Conservation (phyloP, 2,329 filamentous ascomycete species). For the Fusarium nurragi region DNA sequence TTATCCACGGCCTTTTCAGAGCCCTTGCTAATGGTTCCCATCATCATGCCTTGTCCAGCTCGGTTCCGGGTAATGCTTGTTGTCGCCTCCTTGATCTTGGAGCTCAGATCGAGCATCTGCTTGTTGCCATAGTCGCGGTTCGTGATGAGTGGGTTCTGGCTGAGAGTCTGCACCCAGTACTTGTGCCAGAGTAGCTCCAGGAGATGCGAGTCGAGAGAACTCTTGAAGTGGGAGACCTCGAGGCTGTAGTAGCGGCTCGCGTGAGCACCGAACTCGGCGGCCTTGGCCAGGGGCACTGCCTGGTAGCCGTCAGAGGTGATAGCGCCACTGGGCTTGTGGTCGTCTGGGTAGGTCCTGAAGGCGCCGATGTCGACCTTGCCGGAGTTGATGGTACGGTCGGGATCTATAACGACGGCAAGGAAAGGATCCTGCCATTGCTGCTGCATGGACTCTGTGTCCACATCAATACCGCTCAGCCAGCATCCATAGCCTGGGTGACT, state of each 20-base stretch:
- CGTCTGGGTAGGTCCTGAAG: slow-evolving; percentile 87
- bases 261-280: slow-evolving; percentile 95
- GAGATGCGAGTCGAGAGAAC: slow-evolving; percentile 84
- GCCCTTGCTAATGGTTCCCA: slow-evolving; percentile 36
- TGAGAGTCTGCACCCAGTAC: slow-evolving; percentile 97
- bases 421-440: slow-evolving; percentile 91
- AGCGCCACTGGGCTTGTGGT: slow-evolving; percentile 64
- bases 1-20: slow-evolving; percentile 64
- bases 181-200: slow-evolving; percentile 96
- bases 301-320: slow-evolving; percentile 67
- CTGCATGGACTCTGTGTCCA: slow-evolving; percentile 85
- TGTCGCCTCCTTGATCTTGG: slow-evolving; percentile 78
- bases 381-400: slow-evolving; percentile 91
- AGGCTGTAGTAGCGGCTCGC: slow-evolving; percentile 90
- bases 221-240: slow-evolving; percentile 94
- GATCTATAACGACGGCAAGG: slow-evolving; percentile 94
- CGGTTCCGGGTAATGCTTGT: slow-evolving; percentile 42
- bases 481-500: slow-evolving; percentile 97
- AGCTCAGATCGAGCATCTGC: slow-evolving; percentile 87
- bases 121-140: slow-evolving; percentile 94
- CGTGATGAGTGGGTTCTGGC: slow-evolving; percentile 86
- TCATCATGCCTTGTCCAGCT: slow-evolving; percentile 41
- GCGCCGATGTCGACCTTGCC: slow-evolving; percentile 98
- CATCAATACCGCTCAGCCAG: slow-evolving; percentile 97
- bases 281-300: slow-evolving; percentile 89